These are phyloP conservation scores for Aureobasidium uvarum DNA, from an alignment of 2,329 filamentous ascomycete genomes.

Conservation along the genomic window DNA sequence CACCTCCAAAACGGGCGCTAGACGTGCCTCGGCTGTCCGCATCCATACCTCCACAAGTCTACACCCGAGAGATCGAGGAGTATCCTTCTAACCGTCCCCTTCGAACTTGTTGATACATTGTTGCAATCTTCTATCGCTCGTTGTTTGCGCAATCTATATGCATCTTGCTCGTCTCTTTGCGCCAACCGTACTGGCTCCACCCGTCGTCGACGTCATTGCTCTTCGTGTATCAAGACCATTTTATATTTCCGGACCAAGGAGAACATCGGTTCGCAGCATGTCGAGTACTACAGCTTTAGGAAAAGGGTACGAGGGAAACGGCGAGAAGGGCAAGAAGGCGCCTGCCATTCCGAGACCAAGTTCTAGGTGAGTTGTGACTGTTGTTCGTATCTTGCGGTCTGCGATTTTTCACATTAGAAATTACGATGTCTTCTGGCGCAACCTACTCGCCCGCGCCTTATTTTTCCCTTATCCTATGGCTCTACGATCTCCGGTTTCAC, in stretches of 20 bases:
- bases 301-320: constrained; percentile 1
- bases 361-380: constrained; percentile 51
- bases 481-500: not conserved
- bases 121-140: no score
- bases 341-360: constrained; percentile 59
- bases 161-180: constrained; percentile 11
- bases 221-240: not conserved
- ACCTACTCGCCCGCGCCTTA: not conserved
- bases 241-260: not conserved
- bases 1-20: constrained; percentile 2
- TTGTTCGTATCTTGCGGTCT: not conserved
- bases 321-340: constrained; percentile 38
- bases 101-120: not conserved
- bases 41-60: constrained; percentile 6
- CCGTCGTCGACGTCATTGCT: constrained; percentile 8
- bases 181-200: constrained; percentile 8
- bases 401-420: not conserved
- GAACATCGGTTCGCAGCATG: not conserved
- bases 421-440: not conserved
- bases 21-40: constrained; percentile 22
- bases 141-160: not conserved
- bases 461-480: not conserved
- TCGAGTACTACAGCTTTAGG: not conserved
- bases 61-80: not conserved
- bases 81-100: not conserved